These are phyloP conservation scores for Xylariales sp. DNA, from an alignment of 2,329 filamentous ascomycete species.

Conservation along the genomic window DNA sequence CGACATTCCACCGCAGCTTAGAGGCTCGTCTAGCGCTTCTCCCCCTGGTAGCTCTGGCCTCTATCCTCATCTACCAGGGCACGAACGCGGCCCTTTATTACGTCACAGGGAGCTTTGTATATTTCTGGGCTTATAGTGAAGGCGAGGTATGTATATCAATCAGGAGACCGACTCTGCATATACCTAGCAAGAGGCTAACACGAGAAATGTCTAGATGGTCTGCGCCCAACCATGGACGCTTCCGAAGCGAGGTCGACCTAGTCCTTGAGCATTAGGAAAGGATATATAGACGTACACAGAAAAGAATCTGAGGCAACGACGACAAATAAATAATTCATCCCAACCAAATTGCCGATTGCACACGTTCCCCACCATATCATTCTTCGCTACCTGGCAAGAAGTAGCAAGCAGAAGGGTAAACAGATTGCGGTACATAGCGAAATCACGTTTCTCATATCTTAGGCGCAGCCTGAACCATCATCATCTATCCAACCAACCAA, in stretches of 20 bases:
- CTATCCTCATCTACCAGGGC: constrained; percentile 87
- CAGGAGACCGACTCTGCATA: neutral
- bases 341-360: constrained; percentile 8
- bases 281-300: neutral
- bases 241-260: constrained; percentile 62
- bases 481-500: neutral
- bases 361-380: neutral
- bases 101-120: constrained; percentile 83
- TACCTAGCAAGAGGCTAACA: constrained; percentile 5
- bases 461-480: neutral
- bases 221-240: constrained; percentile 78
- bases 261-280: constrained; percentile 9
- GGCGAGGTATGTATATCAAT: constrained; percentile 78
- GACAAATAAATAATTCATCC: neutral
- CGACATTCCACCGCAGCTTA: constrained; percentile 84
- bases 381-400: neutral
- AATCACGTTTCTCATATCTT: neutral
- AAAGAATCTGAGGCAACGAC: constrained; percentile 2
- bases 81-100: constrained; percentile 96
- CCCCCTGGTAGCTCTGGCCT: constrained; percentile 79
- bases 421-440: constrained; percentile 4
- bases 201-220: constrained; percentile 63
- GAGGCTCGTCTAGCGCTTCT: constrained; percentile 86
- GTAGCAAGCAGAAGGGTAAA: neutral
- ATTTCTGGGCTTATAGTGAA: constrained; percentile 98